phyloP scores from a whole-genome alignment of 1,284 basidiomycete genomes.

The Chalciporus sp. region DNA sequence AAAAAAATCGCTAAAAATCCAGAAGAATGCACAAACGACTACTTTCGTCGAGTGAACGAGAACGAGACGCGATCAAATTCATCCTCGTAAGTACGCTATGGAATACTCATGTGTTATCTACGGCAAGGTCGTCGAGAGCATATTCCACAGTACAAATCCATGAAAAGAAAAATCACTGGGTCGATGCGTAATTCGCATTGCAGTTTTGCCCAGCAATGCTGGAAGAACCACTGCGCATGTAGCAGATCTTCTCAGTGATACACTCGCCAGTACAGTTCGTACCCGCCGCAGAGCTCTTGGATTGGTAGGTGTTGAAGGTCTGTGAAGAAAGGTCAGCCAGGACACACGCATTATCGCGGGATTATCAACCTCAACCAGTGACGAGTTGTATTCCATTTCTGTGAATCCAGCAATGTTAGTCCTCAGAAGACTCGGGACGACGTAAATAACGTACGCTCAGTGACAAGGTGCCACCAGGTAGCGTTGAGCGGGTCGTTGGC shows the following conservation, averaged over 20 bases:
- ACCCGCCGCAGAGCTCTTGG: constrained; percentile 40
- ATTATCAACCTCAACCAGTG: constrained; percentile 37
- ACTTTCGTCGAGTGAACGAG: too few species aligned
- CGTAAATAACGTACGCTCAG: constrained; percentile 35
- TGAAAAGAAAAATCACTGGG: constrained; percentile 6
- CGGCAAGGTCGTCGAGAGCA: too few species aligned
- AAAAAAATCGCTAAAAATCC: too few species aligned
- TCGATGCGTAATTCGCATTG: constrained; percentile 38
- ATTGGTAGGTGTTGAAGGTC: constrained; percentile 46
- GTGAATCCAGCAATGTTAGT: neutral
- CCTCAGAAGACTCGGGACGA: neutral
- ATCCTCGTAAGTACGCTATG: too few species aligned
- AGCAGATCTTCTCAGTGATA: constrained; percentile 47
- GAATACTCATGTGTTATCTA: too few species aligned
- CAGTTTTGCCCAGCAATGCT: constrained; percentile 42
- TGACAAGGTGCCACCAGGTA: constrained; percentile 53
- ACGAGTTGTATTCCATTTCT: constrained; percentile 42
- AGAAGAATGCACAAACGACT: too few species aligned
- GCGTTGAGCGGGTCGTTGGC: constrained; percentile 47
- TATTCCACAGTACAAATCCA: too few species aligned
- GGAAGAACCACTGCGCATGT: constrained; percentile 45
- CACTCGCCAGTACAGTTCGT: constrained; percentile 40
- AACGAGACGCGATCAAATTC: too few species aligned
- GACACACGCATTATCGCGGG: neutral
- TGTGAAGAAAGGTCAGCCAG: constrained; percentile 15